Evolutionary conservation across 1,284 basidiomycete genomes (phyloP), one percentile per base, ranked within the genome.

Genomic region (Boletellus deceptivus): DNA sequence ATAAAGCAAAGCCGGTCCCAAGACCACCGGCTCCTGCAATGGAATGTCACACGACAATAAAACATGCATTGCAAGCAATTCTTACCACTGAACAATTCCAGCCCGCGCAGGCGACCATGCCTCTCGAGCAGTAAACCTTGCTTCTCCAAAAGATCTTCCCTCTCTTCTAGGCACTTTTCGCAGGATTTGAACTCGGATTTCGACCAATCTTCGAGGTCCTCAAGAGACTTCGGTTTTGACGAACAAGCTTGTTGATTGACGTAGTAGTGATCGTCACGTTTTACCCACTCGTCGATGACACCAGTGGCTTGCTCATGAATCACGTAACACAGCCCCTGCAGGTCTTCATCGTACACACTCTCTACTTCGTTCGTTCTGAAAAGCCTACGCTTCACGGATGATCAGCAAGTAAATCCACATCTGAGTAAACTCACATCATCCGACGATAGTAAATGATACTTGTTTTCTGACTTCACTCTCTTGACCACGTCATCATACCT

Each of bases 61-160:
- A 54, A 52, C 40, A 10, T 46, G 35, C 3, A 22, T 14, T 27
- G 20, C 40, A 17, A 42, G 46, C 36, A 14, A 41, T 36, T 48
- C 65, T 52, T 59, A 84, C 84, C 84, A 62, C 77, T 74, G 60
- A 86, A 88, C 4, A 88, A 66, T 58, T 88, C 85, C 50, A 88
- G 55, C 2, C 79, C 80, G 51, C 73, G 67, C 29, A 87, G 64
- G 35, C 75, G 76, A 6, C 70, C 70, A 49, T 77, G 68, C 17
- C 61, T 63, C 35, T 63, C 52, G 13, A 72, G 57, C 10, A 76
- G 65, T 9, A 57, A 44, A 20, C 69, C 56, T 20, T 62, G 56
- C n/a, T 67, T 59, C 16, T 65, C 45, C 4, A 75, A 51, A 13
- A 54, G 53, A 8, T 59, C 51, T 20, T 62, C 50, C 16, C 69